phyloP scores from a whole-genome alignment of 768 basidiomycete genomes.

The Hemileccinum rubropunctum region DNA sequence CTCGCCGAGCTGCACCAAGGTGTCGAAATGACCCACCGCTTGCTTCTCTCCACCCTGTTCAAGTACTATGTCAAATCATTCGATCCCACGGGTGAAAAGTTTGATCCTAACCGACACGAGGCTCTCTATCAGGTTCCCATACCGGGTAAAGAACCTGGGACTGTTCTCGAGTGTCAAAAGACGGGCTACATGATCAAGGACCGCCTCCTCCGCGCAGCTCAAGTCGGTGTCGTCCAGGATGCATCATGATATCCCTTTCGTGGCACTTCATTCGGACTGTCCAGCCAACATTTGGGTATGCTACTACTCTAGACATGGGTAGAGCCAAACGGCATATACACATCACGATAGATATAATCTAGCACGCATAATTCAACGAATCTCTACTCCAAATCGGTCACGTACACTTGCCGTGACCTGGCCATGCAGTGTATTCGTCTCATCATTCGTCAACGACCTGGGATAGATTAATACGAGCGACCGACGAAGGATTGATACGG shows the following conservation, averaged over 20 bases:
- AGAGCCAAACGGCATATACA: constrained; percentile 20
- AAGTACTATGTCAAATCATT: constrained; percentile 91
- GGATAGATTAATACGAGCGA: constrained; percentile 3
- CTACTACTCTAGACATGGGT: constrained; percentile 29
- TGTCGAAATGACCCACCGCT: constrained; percentile 88
- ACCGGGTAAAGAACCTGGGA: constrained; percentile 86
- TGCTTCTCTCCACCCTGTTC: constrained; percentile 85
- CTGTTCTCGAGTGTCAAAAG: constrained; percentile 89
- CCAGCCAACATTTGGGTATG: constrained; percentile 9
- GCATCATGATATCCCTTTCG: constrained; percentile 29
- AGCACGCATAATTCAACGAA: constrained; percentile 63
- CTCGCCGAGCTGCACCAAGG: constrained; percentile 77
- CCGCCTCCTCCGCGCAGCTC: constrained; percentile 87
- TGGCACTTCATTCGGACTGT: too few relatives aligned
- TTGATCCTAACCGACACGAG: constrained; percentile 95
- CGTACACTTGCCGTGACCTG: constrained; percentile 54
- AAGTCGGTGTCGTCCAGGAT: constrained; percentile 93
- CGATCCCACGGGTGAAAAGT: constrained; percentile 87
- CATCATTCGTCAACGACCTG: constrained; percentile 86
- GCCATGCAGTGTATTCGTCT: constrained; percentile 78
- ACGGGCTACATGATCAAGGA: constrained; percentile 93
- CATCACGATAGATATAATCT: constrained; percentile 36
- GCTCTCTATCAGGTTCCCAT: constrained; percentile 92
- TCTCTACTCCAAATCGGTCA: constrained; percentile 76
- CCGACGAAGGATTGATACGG: constrained; percentile 6